A percentile compares a stretch with the other conserved stretches of the same genome.
Evolutionary conservation across 2,329 filamentous ascomycete species (phyloP).

Genomic region (Pseudocercospora fuligena): DNA sequence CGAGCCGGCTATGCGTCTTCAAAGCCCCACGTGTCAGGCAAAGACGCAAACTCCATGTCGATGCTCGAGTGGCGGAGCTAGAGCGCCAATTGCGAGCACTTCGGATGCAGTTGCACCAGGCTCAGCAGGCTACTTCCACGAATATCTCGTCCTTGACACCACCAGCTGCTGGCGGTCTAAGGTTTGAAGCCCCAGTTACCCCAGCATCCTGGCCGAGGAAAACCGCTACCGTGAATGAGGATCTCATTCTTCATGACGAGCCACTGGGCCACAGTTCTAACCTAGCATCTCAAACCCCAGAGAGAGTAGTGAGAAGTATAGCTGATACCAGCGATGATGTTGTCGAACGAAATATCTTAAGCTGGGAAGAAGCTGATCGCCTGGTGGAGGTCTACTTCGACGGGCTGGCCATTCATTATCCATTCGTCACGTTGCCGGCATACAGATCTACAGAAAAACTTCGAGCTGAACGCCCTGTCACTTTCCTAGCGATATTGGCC

Average conservation of each 20-base stretch:
- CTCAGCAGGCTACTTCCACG: not conserved
- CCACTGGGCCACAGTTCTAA: not conserved
- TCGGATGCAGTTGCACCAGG: constrained; percentile 13
- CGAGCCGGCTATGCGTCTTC: constrained; percentile 13
- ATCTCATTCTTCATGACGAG: constrained; percentile 5
- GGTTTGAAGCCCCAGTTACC: constrained; percentile 17
- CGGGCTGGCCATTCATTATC: constrained; percentile 11
- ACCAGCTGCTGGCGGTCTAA: not conserved
- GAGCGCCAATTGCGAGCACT: constrained; percentile 16
- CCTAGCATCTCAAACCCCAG: not conserved
- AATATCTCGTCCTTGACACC: not conserved
- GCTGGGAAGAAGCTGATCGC: constrained; percentile 7
- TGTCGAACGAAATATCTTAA: constrained; percentile 2
- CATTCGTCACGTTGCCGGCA: constrained; percentile 11
- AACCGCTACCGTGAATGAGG: not conserved
- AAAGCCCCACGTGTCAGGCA: constrained; percentile 14
- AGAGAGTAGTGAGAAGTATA: not conserved
- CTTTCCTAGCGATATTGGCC: constrained; percentile 14
- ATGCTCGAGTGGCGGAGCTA: constrained; percentile 16
- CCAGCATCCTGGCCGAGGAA: constrained; percentile 16
- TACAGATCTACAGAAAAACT: constrained; percentile 4
- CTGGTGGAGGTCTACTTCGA: constrained; percentile 11
- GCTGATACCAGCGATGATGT: constrained; percentile 10
- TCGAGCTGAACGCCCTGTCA: constrained; percentile 6
- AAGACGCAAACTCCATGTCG: constrained; percentile 14